Conservation (phyloP, 306 rosid species). For the Adenanthera pavonina region DNA sequence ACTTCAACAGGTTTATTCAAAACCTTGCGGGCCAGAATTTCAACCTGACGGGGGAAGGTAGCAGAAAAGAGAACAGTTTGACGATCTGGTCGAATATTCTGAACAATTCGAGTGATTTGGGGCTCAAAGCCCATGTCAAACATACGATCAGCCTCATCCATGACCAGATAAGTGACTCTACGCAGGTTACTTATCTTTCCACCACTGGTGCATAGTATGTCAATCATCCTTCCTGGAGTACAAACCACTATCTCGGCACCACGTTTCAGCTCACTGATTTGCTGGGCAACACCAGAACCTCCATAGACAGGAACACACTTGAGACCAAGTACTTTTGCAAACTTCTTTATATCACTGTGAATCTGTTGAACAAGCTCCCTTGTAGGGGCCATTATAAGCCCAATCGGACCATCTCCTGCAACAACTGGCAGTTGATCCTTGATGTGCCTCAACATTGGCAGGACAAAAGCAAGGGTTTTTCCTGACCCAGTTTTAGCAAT, state of each 20-base stretch:
- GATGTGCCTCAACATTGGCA: constrained; percentile 97
- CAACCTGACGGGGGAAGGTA: constrained; percentile 91
- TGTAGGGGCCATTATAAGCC: constrained; percentile 96
- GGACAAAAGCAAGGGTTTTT: constrained; percentile 92
- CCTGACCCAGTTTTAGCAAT: constrained; percentile 98
- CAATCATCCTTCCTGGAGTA: constrained; percentile 98
- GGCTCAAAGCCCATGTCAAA: constrained; percentile 99
- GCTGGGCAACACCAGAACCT: constrained; percentile 99
- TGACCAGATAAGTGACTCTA: constrained; percentile 85
- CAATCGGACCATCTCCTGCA: constrained; percentile 96
- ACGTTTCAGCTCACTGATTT: constrained; percentile 94
- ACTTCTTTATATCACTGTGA: constrained; percentile 82
- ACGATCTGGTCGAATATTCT: constrained; percentile 84
- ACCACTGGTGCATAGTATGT: constrained; percentile 91
- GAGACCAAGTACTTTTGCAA: constrained; percentile 73
- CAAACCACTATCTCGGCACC: constrained; percentile 97
- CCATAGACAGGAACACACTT: constrained; percentile 96
- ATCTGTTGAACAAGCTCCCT: constrained; percentile 98
- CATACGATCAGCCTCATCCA: constrained; percentile 99
- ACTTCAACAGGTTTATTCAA: constrained; percentile 86
- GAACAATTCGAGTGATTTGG: constrained; percentile 92
- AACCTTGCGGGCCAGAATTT: constrained; percentile 86
- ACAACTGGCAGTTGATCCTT: constrained; percentile 94
- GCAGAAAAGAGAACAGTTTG: constrained; percentile 96
- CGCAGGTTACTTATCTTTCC: constrained; percentile 93